Conservation (phyloP, 2,329 filamentous ascomycete genomes). For the Monosporascus sp. region DNA sequence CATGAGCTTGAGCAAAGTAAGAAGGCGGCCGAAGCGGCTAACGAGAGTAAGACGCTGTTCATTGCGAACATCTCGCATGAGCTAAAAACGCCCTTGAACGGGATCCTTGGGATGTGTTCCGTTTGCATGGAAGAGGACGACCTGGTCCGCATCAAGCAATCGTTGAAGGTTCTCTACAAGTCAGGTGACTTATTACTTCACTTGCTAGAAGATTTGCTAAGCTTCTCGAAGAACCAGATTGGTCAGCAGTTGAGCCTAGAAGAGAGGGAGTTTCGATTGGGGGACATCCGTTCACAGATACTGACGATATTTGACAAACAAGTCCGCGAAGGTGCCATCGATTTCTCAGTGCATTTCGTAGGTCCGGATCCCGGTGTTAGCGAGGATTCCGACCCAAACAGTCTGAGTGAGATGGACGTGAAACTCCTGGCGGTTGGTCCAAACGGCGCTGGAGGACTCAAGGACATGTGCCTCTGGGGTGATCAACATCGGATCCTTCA, state of each 20-base stretch:
- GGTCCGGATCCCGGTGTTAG: slow-evolving; percentile 36
- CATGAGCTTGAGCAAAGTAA: slow-evolving; percentile 84
- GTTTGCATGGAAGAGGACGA: slow-evolving; percentile 92
- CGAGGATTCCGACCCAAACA: slow-evolving; percentile 27
- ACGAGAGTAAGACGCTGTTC: slow-evolving; percentile 95
- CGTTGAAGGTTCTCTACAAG: slow-evolving; percentile 82
- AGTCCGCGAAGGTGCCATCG: slow-evolving; percentile 71
- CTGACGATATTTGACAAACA: slow-evolving; percentile 87
- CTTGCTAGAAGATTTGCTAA: slow-evolving; percentile 81
- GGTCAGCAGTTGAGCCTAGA: slow-evolving; percentile 78
- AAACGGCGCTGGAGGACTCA: slow-evolving; percentile 61
- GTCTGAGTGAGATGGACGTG: slow-evolving; percentile 26
- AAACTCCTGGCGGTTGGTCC: slow-evolving; percentile 57
- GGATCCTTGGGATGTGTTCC: slow-evolving; percentile 89
- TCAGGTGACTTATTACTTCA: slow-evolving; percentile 80
- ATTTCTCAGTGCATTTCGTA: slow-evolving; percentile 68
- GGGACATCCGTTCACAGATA: slow-evolving; percentile 79
- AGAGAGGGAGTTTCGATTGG: slow-evolving; percentile 76
- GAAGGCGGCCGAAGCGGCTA: slow-evolving; percentile 87
- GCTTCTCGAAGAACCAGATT: slow-evolving; percentile 93
- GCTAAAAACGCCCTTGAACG: slow-evolving; percentile 90
- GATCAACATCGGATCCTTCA: slow-evolving; percentile 87
- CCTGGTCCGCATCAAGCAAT: slow-evolving; percentile 70
- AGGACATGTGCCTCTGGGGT: slow-evolving; percentile 87
- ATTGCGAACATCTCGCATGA: slow-evolving; percentile 90